A percentile compares a stretch with the other conserved stretches of the same genome.
Evolutionary conservation across 1,284 basidiomycete species (phyloP).

Genomic region (Phaffia rhodozyma): DNA sequence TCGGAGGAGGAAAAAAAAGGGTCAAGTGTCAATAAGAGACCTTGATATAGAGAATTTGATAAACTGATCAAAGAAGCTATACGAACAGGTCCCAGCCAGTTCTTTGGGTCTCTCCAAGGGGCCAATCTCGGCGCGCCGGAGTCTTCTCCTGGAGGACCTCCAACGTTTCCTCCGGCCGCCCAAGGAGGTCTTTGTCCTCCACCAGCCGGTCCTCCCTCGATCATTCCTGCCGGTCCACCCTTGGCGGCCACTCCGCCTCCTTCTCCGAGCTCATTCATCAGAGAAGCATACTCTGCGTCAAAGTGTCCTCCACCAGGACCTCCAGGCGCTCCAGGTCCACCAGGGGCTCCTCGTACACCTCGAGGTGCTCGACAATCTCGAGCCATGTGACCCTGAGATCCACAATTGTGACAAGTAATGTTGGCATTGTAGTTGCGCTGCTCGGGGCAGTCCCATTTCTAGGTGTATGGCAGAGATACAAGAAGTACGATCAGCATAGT

Average conservation of each 20-base stretch:
- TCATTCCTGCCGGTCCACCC: constrained; percentile 35
- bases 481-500: constrained; percentile 18
- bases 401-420: constrained; percentile 93
- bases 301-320: constrained; percentile 43
- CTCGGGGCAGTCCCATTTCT: constrained; percentile 90
- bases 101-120: constrained; percentile 40
- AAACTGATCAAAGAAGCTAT: neutral
- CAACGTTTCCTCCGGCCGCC: constrained; percentile 16
- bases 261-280: constrained; percentile 98
- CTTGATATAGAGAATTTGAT: constrained; percentile 11
- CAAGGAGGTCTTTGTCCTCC: constrained; percentile 18
- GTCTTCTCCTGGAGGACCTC: constrained; percentile 9
- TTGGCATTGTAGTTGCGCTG: constrained; percentile 94
- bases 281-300: constrained; percentile 90
- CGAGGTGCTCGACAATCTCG: constrained; percentile 68
- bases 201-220: constrained; percentile 22
- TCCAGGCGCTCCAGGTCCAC: constrained; percentile 28
- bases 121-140: constrained; percentile 28
- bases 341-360: constrained; percentile 46
- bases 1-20: neutral
- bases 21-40: neutral
- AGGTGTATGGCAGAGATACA: neutral
- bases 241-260: constrained; percentile 44
- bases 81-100: constrained; percentile 35
- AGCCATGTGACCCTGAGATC: constrained; percentile 82